These are phyloP conservation scores for Neobulgaria alba DNA, from an alignment of 2,329 filamentous ascomycete species.

Conservation along the genomic window DNA sequence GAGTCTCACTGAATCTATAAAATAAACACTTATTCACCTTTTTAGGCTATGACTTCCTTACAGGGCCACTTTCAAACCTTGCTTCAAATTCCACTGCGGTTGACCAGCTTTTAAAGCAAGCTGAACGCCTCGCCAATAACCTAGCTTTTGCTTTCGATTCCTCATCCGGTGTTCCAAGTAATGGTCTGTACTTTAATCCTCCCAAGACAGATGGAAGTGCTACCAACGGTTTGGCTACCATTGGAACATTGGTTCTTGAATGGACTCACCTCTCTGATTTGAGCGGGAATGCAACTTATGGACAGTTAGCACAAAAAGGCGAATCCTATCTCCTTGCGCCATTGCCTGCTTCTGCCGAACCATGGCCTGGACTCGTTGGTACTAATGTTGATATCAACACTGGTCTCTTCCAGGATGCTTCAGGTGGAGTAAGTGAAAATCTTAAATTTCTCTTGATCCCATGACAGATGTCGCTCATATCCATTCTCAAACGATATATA, in stretches of 20 bases:
- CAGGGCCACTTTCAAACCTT: constrained; percentile 50
- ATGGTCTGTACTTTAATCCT: constrained; percentile 53
- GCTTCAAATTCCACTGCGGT: constrained; percentile 38
- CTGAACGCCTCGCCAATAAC: constrained; percentile 59
- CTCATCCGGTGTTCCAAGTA: constrained; percentile 64
- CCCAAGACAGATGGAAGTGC: constrained; percentile 39
- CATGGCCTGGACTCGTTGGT: constrained; percentile 71
- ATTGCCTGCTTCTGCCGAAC: constrained; percentile 51
- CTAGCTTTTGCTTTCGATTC: constrained; percentile 75
- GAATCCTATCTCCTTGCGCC: constrained; percentile 64
- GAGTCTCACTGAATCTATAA: too few relatives aligned
- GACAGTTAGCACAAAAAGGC: constrained; percentile 53
- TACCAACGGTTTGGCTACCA: constrained; percentile 66
- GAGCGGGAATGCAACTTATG: constrained; percentile 59
- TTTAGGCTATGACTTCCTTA: constrained; percentile 61
- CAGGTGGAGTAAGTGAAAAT: constrained; percentile 46
- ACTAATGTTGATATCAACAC: constrained; percentile 54
- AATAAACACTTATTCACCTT: too few relatives aligned
- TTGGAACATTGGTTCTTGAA: constrained; percentile 72
- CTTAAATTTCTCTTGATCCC: too few relatives aligned
- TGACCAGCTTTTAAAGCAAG: constrained; percentile 55
- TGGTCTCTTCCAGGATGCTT: constrained; percentile 57
- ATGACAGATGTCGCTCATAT: too few relatives aligned
- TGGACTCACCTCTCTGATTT: constrained; percentile 76
- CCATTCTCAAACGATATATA: too few relatives aligned